Base-by-base conservation (phyloP, 257 asterid species). In the Rauvolfia tetraphylla region DNA sequence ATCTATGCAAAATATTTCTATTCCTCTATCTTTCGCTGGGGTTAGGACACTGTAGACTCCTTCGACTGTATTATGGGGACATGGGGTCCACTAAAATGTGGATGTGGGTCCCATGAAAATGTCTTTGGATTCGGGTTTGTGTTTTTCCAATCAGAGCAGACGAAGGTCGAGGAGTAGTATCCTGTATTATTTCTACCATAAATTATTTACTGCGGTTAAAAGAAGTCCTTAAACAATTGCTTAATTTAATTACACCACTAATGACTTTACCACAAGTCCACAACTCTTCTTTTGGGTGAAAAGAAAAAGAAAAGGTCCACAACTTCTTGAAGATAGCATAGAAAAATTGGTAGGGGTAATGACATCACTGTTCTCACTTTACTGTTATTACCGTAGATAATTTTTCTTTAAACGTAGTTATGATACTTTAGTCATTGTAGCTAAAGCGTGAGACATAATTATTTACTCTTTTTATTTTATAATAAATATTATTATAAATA, bases 111-210 rank as follows among this genome's bases (percentile, higher is more conserved):
- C 78, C 65, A 14, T 42, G 72, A 66, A 72, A 73, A 73, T 42
- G 82, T 39, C 82, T 73, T 79, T 73, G 82, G 75, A 73, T 79
- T 79, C 82, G 79, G 62, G 65, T 73, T 65, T 68, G 31, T 66
- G 71, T 15, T 66, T 65, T 66, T n/a, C 49, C 38, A 20, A 17
- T 33, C 70, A 34, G 13, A 0, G 41, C 17, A 12, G 69, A 63
- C 25, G 44, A 33, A 61, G 23, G 41, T 29, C 39, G 23, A 61
- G 10, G 68, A 15, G 13, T 18, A 10, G 14, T n/a, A 15, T 17
- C 1, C 31, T 17, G 1, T n/a, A n/a, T n/a, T n/a, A 13, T 13
- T 65, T 63, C 33, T 53, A 53, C 59, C 59, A 20, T 18, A 20
- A 22, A 53, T 15, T 5, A 56, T 23, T n/a, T 56, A n/a, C 63